Evolutionary conservation across 306 rosid species (phyloP).

Genomic region (Pyrus betulifolia): DNA sequence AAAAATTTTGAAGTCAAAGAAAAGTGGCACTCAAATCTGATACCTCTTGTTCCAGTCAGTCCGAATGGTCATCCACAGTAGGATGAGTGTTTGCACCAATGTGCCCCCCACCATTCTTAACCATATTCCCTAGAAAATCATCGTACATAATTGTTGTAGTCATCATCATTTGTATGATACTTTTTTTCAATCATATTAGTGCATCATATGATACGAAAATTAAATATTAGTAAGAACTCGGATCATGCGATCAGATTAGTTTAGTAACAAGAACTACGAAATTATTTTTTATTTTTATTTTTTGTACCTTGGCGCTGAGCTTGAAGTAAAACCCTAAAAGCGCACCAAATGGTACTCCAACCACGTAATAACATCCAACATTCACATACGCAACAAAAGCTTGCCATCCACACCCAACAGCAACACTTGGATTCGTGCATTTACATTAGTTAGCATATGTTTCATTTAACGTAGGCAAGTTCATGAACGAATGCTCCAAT

Average conservation of each 20-base stretch:
- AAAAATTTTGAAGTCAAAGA: background rate
- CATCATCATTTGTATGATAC: background rate
- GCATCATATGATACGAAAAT: background rate
- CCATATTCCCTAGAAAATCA: constrained; percentile 56
- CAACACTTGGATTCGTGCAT: constrained; percentile 43
- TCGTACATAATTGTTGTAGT: background rate
- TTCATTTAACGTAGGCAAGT: background rate
- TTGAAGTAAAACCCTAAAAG: constrained; percentile 60
- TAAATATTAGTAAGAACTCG: background rate
- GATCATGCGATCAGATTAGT: too few species aligned
- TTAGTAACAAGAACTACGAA: too few species aligned
- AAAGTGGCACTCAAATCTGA: background rate
- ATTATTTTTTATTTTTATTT: too few species aligned
- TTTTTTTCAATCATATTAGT: background rate
- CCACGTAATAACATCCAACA: constrained; percentile 53
- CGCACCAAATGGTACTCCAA: constrained; percentile 61
- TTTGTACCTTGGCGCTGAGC: constrained; percentile 54
- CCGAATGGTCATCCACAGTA: constrained; percentile 49
- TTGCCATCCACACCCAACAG: constrained; percentile 97
- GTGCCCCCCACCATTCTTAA: constrained; percentile 73
- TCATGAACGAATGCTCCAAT: too few species aligned
- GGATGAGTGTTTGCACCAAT: constrained; percentile 45
- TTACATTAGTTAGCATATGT: background rate
- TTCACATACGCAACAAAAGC: constrained; percentile 73
- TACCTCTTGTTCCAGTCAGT: constrained; percentile 76